These are phyloP conservation scores for Hymenoscyphus occultus DNA, from an alignment of 2,329 filamentous ascomycete species.

Conservation along the genomic window DNA sequence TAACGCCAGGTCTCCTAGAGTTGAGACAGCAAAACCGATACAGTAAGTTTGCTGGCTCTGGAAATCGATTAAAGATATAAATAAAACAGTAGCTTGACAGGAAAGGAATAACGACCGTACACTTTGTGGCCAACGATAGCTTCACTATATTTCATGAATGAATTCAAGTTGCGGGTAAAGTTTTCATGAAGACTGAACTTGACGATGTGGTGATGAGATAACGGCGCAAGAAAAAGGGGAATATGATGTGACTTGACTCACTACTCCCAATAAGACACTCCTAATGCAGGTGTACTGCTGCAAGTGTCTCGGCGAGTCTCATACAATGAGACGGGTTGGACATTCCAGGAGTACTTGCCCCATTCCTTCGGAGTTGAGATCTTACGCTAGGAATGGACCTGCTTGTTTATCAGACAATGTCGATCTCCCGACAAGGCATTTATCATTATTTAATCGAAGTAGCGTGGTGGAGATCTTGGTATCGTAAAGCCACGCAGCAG, in stretches of 20 bases:
- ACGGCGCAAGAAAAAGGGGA: neutral
- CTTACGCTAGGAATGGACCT: neutral
- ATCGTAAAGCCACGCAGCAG: neutral
- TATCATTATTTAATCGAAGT: neutral
- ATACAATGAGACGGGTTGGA: conserved; percentile 3
- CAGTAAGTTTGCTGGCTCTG: conserved; percentile 3
- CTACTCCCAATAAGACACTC: neutral
- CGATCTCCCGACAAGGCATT: conserved; percentile 1
- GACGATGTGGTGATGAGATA: neutral
- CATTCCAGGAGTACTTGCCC: neutral
- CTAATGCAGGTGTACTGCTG: neutral
- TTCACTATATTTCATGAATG: neutral
- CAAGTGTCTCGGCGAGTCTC: neutral
- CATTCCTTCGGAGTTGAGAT: neutral
- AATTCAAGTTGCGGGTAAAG: neutral
- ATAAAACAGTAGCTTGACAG: too few species aligned
- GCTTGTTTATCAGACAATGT: conserved; percentile 1
- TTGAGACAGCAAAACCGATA: neutral
- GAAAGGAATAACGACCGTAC: neutral
- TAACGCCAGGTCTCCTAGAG: neutral
- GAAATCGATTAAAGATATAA: neutral
- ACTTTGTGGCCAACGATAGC: neutral
- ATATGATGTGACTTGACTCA: neutral
- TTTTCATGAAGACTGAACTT: neutral
- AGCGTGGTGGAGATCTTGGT: neutral